Percentiles rank a stretch among this genome's conserved stretches.
Conservation (phyloP, 2,329 filamentous ascomycete genomes). For the Phaeoacremonium minimum region DNA sequence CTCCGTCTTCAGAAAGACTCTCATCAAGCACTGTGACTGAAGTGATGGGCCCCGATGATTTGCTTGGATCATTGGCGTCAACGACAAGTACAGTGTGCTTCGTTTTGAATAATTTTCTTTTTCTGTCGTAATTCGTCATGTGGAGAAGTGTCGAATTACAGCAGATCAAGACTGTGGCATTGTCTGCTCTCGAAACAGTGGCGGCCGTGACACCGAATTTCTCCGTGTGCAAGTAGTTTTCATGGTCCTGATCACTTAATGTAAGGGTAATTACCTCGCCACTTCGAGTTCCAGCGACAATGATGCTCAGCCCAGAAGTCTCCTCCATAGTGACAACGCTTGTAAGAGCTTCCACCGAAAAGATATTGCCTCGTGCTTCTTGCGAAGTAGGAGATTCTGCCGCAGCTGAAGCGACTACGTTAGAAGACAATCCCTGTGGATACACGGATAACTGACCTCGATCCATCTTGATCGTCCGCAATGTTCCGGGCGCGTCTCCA, state of each 20-base stretch:
- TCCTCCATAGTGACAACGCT: constrained; percentile 34
- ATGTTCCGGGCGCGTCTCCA: too few relatives aligned
- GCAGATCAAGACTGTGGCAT: constrained; percentile 33
- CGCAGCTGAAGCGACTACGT: too few relatives aligned
- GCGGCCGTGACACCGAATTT: constrained; percentile 22
- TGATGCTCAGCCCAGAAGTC: constrained; percentile 16
- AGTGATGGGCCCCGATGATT: constrained; percentile 42
- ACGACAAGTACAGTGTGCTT: constrained; percentile 47
- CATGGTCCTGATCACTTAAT: constrained; percentile 12
- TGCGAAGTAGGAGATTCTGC: too few relatives aligned
- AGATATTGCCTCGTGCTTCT: too few relatives aligned
- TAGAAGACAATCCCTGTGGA: too few relatives aligned
- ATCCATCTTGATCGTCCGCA: too few relatives aligned
- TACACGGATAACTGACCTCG: too few relatives aligned
- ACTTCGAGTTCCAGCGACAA: constrained; percentile 46
- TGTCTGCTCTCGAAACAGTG: constrained; percentile 12
- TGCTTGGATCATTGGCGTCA: constrained; percentile 40
- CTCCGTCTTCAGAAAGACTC: constrained; percentile 30
- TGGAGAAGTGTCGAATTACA: constrained; percentile 44
- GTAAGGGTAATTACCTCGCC: constrained; percentile 40
- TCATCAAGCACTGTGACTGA: constrained; percentile 37
- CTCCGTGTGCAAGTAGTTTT: constrained; percentile 8
- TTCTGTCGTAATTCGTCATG: constrained; percentile 30
- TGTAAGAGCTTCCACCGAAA: constrained; percentile 35
- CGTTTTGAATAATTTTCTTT: constrained; percentile 25